Percentiles rank a stretch among this genome's conserved stretches.
These are phyloP conservation scores for Hymenoscyphus albidus DNA, from an alignment of 2,329 filamentous ascomycete genomes.

Conservation along the genomic window DNA sequence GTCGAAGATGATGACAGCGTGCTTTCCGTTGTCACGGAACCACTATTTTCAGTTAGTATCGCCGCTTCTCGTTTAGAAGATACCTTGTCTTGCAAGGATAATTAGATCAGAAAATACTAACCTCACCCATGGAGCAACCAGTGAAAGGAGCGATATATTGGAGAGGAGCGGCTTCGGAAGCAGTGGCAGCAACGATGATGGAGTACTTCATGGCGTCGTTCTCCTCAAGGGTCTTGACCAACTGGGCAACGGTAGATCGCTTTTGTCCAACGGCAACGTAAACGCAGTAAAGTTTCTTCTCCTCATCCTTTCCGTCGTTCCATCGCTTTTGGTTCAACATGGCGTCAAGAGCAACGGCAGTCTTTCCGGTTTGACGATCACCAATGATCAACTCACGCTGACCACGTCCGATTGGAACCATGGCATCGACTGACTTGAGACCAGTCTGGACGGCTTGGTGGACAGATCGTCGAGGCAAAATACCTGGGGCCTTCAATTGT, in stretches of 20 bases:
- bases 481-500: slow-evolving; percentile 98
- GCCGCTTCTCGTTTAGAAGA: no score
- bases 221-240: slow-evolving; percentile 99
- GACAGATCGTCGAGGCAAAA: slow-evolving; percentile 95
- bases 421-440: slow-evolving; percentile 98
- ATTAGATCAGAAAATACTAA: slow-evolving; percentile 44
- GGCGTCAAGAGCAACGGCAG: slow-evolving; percentile 93
- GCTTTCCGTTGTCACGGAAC: slow-evolving; percentile 82
- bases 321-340: slow-evolving; percentile 99
- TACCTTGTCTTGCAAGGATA: no score
- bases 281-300: slow-evolving; percentile 98
- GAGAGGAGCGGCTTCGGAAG: slow-evolving; percentile 91
- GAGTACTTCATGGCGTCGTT: slow-evolving; percentile 99
- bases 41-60: slow-evolving; percentile 3
- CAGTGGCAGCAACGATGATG: slow-evolving; percentile 89
- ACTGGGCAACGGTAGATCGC: slow-evolving; percentile 97
- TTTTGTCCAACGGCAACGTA: slow-evolving; percentile 99
- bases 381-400: slow-evolving; percentile 99
- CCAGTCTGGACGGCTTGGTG: slow-evolving; percentile 98
- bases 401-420: slow-evolving; percentile 99
- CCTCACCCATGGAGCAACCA: slow-evolving; percentile 42
- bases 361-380: slow-evolving; percentile 99
- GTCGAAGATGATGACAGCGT: slow-evolving; percentile 87
- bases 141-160: slow-evolving; percentile 96
- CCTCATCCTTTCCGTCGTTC: slow-evolving; percentile 84